Evolutionary conservation across 441 rosid species (phyloP), one percentile per base, ranked within the genome.

Genomic region (Gossypium aridum): DNA sequence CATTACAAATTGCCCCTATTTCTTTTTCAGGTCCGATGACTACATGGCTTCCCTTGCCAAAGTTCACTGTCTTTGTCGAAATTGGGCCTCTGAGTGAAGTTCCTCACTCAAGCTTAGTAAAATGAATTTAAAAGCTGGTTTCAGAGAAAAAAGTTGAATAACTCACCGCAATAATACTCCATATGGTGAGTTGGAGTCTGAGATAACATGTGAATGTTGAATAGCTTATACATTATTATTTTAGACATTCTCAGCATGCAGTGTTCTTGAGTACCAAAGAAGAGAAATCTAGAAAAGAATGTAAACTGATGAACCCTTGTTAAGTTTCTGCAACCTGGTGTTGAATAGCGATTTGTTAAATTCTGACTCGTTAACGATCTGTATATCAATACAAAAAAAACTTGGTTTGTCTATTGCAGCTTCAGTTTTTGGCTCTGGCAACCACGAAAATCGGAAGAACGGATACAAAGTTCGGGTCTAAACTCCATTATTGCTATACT

Each of bases 41-140:
- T 92, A 90, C 64, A 90, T 90, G 94, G 94, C 90, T 76, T 78
- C 94, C 7, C 90, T 90, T 75, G 94, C 92, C 74, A 92, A 90
- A 80, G 92, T 90, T 47, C 97, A 90, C 72, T 80, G 89, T 75
- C 83, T 79, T 56, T 84, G 91, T 80, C 84, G 94, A 75, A 83
- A 84, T 22, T 89, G 97, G 97, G 87, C 49, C 77, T 68, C 78
- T 1, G 77, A 80, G 72, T 86, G 78, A 79, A 75, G 37, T 7
- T 3, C 59, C 47, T 9, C 1, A 20, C 70, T 37, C 70, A 63
- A 49, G 69, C 60, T 47, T 5, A 10, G 45, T 26, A 23, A 64
- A 60, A 56, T 51, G 10, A 8, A 62, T 19, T 49, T 2, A 0
- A 56, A 56, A 28, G 43, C 59, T 47, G 39, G 53, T 66, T 60